These are phyloP conservation scores for Fusarium sterilihyphosum DNA, from an alignment of 2,329 filamentous ascomycete species.

Conservation along the genomic window DNA sequence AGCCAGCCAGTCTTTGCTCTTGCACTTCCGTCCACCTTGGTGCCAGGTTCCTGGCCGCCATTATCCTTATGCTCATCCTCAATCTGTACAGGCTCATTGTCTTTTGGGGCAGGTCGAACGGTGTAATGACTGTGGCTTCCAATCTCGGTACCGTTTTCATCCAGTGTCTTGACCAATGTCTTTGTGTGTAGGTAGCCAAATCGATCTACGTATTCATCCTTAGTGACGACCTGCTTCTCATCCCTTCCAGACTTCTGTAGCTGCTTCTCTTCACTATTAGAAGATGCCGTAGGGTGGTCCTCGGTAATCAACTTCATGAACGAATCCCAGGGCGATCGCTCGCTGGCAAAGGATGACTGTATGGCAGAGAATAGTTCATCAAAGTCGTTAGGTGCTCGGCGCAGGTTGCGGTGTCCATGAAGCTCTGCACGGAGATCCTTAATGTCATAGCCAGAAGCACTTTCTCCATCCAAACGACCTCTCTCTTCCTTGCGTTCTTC, in stretches of 20 bases:
- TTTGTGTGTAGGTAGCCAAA: slow-evolving; percentile 56
- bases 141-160: slow-evolving; percentile 55
- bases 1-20: slow-evolving; percentile 52
- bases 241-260: slow-evolving; percentile 13
- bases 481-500: slow-evolving; percentile 15
- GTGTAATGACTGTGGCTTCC: slow-evolving; percentile 50
- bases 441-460: neutral
- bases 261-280: slow-evolving; percentile 12
- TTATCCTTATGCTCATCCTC: slow-evolving; percentile 23
- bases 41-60: slow-evolving; percentile 7
- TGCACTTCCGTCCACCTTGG: slow-evolving; percentile 24
- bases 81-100: slow-evolving; percentile 8
- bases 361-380: slow-evolving; percentile 55
- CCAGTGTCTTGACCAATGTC: slow-evolving; percentile 52
- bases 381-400: slow-evolving; percentile 47
- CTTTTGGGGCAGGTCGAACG: slow-evolving; percentile 44
- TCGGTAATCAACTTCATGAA: slow-evolving; percentile 51
- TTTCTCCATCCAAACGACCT: neutral
- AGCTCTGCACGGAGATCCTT: slow-evolving; percentile 16
- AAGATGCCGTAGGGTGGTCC: neutral
- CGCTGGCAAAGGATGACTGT: slow-evolving; percentile 50
- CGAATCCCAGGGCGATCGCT: slow-evolving; percentile 53
- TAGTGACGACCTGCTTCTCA: slow-evolving; percentile 49
- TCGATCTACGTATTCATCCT: slow-evolving; percentile 55
- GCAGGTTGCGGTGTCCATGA: slow-evolving; percentile 1